A percentile compares a stretch with the other conserved stretches of the same genome.
These are phyloP conservation scores for Exophiala spinifera DNA, from an alignment of 2,329 filamentous ascomycete genomes.

Conservation along the genomic window DNA sequence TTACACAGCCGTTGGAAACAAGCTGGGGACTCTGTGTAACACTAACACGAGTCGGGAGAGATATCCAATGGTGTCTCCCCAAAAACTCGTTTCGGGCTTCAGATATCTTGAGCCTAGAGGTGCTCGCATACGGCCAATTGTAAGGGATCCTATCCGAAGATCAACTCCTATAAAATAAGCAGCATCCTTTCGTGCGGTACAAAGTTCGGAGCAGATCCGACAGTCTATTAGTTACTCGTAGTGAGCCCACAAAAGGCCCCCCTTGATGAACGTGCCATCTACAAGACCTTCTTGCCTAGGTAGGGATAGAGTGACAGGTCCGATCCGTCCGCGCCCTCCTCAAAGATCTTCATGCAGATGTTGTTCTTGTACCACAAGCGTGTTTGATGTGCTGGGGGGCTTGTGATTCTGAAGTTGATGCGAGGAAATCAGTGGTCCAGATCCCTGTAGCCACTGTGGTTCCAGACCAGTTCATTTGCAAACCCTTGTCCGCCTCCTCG, in stretches of 20 bases:
- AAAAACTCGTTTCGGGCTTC: not conserved
- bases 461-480: conserved; percentile 13
- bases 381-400: not conserved
- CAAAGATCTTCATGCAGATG: not conserved
- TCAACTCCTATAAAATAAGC: too few relatives aligned
- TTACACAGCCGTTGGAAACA: conserved; percentile 4
- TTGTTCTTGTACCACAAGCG: not conserved
- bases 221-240: too few relatives aligned
- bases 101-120: too few relatives aligned
- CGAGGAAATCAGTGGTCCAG: conserved; percentile 14
- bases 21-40: not conserved
- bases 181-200: not conserved
- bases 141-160: too few relatives aligned
- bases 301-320: conserved; percentile 1
- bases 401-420: not conserved
- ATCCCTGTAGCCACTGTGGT: not conserved
- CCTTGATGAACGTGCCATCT: not conserved
- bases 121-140: too few relatives aligned
- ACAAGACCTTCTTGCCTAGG: too few relatives aligned
- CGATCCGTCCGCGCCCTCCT: not conserved
- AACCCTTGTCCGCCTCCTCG: conserved; percentile 7
- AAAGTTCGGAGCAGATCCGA: not conserved
- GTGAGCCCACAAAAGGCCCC: too few relatives aligned
- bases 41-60: not conserved
- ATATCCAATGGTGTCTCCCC: not conserved